These are phyloP conservation scores for Hyaloperonospora brassicae DNA, from an alignment of 352 stramenopile genomes.

Conservation along the genomic window DNA sequence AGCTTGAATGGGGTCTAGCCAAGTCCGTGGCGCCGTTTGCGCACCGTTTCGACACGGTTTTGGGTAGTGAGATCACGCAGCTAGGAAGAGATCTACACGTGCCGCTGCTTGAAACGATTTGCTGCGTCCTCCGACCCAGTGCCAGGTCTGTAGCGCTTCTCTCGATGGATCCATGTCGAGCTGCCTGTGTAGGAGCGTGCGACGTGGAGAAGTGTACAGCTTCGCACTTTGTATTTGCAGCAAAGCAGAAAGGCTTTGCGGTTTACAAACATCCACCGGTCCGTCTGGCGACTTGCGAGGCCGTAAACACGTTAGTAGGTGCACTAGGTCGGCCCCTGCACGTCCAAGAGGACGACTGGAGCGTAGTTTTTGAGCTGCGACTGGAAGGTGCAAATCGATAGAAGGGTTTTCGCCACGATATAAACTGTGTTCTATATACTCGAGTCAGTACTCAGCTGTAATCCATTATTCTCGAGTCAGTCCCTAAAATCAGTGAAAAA, in stretches of 20 bases:
- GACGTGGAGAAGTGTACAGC: constrained; percentile 43
- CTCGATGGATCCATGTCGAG: constrained; percentile 46
- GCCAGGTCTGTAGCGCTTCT: constrained; percentile 33
- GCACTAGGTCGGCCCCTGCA: constrained; percentile 32
- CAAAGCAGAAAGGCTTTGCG: constrained; percentile 30
- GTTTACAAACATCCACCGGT: constrained; percentile 37
- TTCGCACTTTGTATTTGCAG: constrained; percentile 40
- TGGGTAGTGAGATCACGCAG: constrained; percentile 61
- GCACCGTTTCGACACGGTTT: constrained; percentile 39
- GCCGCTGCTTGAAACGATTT: constrained; percentile 38
- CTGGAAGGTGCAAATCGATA: constrained; percentile 10
- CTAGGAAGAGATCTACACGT: constrained; percentile 34
- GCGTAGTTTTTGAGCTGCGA: constrained; percentile 45
- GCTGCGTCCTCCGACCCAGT: constrained; percentile 21
- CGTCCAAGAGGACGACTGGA: constrained; percentile 48
- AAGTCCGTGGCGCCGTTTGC: constrained; percentile 26
- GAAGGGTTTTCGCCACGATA: background rate
- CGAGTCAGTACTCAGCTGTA: background rate
- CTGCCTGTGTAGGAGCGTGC: constrained; percentile 30
- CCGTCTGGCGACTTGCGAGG: constrained; percentile 18
- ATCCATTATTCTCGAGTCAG: background rate
- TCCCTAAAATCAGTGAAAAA: constrained; percentile 11
- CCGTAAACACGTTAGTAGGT: constrained; percentile 32
- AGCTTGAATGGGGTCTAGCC: constrained; percentile 31
- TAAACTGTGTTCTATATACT: constrained; percentile 3